Evolutionary conservation across 2,329 filamentous ascomycete genomes (phyloP), one percentile per base, ranked within the genome.

Genomic region (Dissoconium aciculare): DNA sequence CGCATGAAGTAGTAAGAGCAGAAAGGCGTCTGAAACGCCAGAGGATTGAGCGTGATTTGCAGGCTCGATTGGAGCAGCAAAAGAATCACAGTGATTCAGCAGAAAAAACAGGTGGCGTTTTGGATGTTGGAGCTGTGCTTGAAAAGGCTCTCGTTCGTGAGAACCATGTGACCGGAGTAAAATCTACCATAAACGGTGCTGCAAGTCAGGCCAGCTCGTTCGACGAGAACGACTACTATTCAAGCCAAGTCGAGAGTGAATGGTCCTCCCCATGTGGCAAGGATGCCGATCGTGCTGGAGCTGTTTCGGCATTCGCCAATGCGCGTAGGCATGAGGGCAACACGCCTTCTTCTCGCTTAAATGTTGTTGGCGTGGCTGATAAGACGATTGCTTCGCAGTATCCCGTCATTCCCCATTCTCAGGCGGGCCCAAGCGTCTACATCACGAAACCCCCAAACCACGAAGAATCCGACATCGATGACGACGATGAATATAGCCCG

Each of bases 201-300:
- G 72, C 73, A 54, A 48, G 41, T 36, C 36, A 33, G 25, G 39
- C 39, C 28, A 79, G 87, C 55, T 89, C 82, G 19, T 81, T 84
- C 60, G 84, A 94, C 58, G 78, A 91, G 54, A 84, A 91, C 51
- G 89, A 84, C 24, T 92, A 92, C 57, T 94, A 95, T 64, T 94
- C 87, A 43, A 94, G 85, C 59, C 81, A 78, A 60, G 70, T 69
- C 40, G 42, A 51, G 40, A 77, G 85, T 63, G 80, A 85, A 54
- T 92, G 84, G 41, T 59, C 70, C 51, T 63, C 69, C 52, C 63
- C 66, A 38, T 54, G 58, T 34, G 46, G 43, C 40, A 49, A 62
- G 36, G 60, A 54, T 39, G 60, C 60, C 41, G 60, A 62, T 44
- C 59, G 54, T 34, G 59, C 56, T 41, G 57, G 57, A 48, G 49